A percentile compares a stretch with the other conserved stretches of the same genome.
Evolutionary conservation across 768 basidiomycete species (phyloP).

Genomic region (Clavulina sp.): DNA sequence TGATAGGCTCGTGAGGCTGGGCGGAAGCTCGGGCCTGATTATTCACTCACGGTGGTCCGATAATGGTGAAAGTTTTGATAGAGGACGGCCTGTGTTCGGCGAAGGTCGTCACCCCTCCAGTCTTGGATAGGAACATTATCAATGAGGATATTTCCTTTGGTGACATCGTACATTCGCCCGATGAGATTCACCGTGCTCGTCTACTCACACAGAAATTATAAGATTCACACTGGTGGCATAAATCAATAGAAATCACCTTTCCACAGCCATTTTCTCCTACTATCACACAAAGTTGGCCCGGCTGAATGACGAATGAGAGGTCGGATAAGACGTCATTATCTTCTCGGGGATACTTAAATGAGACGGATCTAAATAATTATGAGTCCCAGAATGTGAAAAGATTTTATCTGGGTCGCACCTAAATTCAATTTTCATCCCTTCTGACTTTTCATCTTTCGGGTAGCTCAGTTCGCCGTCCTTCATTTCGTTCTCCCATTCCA

Average conservation of each 20-base stretch:
- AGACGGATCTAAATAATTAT: slow-evolving; percentile 28
- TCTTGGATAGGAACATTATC: slow-evolving; percentile 22
- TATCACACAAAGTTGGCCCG: slow-evolving; percentile 33
- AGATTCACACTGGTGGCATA: too few relatives aligned
- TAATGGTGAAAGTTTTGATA: slow-evolving; percentile 24
- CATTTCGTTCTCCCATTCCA: background rate
- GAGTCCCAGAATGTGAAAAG: background rate
- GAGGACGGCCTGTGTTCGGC: slow-evolving; percentile 25
- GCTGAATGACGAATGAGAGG: slow-evolving; percentile 23
- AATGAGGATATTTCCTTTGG: slow-evolving; percentile 20
- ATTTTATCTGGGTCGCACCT: background rate
- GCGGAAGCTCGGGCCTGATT: background rate
- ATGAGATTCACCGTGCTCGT: slow-evolving; percentile 21
- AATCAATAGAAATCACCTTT: too few relatives aligned
- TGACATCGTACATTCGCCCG: slow-evolving; percentile 14
- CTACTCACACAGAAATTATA: too few relatives aligned
- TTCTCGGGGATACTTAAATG: slow-evolving; percentile 31
- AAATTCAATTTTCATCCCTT: background rate
- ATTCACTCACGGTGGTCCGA: slow-evolving; percentile 23
- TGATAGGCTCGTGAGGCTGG: background rate
- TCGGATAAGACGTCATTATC: slow-evolving; percentile 19
- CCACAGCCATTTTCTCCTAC: slow-evolving; percentile 39
- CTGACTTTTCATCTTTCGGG: background rate
- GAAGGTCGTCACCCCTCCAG: slow-evolving; percentile 20
- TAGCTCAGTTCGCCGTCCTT: background rate